phyloP scores from a whole-genome alignment of 2,329 filamentous ascomycete species.

The Colletotrichum musicola region DNA sequence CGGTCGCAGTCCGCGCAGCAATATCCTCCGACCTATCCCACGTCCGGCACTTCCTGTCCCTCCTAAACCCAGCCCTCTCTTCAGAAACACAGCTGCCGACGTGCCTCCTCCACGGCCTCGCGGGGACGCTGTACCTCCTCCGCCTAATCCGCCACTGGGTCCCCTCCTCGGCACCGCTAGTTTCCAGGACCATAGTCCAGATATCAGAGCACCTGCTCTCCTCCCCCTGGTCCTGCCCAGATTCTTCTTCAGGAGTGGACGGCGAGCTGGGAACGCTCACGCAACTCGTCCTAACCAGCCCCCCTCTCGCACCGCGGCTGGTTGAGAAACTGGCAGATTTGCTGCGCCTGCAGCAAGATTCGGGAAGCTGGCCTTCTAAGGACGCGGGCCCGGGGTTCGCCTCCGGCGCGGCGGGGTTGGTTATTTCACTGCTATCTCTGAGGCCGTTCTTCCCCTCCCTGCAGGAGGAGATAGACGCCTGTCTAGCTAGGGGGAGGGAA shows the following conservation, averaged over 20 bases:
- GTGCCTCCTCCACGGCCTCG: constrained; percentile 76
- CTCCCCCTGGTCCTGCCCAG: constrained; percentile 4
- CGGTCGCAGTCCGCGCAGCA: constrained; percentile 59
- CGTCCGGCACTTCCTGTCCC: constrained; percentile 55
- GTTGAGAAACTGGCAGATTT: constrained; percentile 66
- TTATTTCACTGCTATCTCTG: constrained; percentile 69
- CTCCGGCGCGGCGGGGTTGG: constrained; percentile 74
- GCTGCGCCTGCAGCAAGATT: constrained; percentile 69
- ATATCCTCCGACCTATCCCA: constrained; percentile 53
- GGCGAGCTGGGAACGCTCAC: constrained; percentile 78
- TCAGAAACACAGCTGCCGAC: constrained; percentile 57
- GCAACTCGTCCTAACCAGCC: constrained; percentile 73
- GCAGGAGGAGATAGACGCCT: constrained; percentile 63
- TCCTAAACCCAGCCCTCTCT: constrained; percentile 50
- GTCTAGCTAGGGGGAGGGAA: constrained; percentile 63
- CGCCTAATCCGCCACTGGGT: constrained; percentile 72
- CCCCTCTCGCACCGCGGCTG: constrained; percentile 65
- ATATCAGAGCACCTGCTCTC: constrained; percentile 72
- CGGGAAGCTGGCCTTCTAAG: constrained; percentile 74
- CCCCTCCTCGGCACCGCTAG: constrained; percentile 58
- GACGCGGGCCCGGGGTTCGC: constrained; percentile 71
- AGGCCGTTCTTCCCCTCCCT: constrained; percentile 68
- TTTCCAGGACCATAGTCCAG: constrained; percentile 67
- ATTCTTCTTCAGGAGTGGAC: constrained; percentile 62
- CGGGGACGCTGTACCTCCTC: constrained; percentile 76